A percentile compares a stretch with the other conserved stretches of the same genome.
Conservation (phyloP, 352 stramenopile species). For the Peronospora farinosa region DNA sequence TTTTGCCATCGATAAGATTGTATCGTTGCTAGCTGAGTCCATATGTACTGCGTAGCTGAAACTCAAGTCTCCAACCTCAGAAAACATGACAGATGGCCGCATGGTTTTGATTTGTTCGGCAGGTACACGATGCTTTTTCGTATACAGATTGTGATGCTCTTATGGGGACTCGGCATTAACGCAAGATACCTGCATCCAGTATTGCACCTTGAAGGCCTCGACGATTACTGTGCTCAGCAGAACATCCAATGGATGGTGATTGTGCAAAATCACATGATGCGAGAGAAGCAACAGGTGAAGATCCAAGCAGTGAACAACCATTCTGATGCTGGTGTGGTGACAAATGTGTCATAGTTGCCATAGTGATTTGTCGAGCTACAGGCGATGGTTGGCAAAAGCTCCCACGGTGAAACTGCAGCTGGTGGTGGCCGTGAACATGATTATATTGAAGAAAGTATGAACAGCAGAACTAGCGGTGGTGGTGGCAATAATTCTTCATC, state of each 20-base stretch:
- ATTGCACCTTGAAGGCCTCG: constrained; percentile 71
- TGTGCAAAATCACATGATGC: constrained; percentile 77
- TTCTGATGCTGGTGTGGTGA: constrained; percentile 58
- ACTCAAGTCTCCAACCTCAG: constrained; percentile 26
- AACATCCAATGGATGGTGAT: constrained; percentile 82
- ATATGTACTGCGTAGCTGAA: constrained; percentile 29
- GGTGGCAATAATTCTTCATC: constrained; percentile 9
- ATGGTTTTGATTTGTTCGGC: constrained; percentile 74
- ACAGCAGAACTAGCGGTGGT: constrained; percentile 15
- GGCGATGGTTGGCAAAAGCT: constrained; percentile 17
- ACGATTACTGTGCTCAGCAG: constrained; percentile 75
- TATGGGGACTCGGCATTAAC: constrained; percentile 66
- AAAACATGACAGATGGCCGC: constrained; percentile 37
- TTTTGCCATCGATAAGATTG: constrained; percentile 84
- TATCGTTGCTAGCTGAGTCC: constrained; percentile 53
- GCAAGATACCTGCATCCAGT: constrained; percentile 81
- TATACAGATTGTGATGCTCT: constrained; percentile 70
- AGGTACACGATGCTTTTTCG: constrained; percentile 64
- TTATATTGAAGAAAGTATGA: constrained; percentile 24
- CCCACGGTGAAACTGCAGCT: constrained; percentile 13
- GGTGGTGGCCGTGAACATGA: constrained; percentile 22
- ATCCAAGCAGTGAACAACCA: constrained; percentile 65
- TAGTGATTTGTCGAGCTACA: constrained; percentile 60
- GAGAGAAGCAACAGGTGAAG: constrained; percentile 82
- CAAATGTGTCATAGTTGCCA: constrained; percentile 52